Evolutionary conservation across 2,329 filamentous ascomycete genomes (phyloP).

Genomic region (Chrysoporthe deuterocubensis): DNA sequence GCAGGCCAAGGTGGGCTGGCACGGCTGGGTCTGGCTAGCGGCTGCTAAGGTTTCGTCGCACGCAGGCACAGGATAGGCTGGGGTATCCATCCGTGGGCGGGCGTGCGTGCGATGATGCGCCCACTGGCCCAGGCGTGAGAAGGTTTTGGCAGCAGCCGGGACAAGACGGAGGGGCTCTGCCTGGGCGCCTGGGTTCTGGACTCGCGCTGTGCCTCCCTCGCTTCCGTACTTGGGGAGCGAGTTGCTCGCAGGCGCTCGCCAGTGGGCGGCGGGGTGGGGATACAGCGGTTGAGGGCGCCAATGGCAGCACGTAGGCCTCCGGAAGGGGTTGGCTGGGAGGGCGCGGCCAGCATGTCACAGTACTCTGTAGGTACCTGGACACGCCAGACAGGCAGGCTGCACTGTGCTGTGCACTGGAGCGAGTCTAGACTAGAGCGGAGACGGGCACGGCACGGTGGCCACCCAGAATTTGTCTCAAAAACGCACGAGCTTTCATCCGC

Average conservation of each 20-base stretch:
- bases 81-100: background rate
- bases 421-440: slow-evolving; percentile 11
- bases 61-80: background rate
- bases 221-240: background rate
- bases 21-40: background rate
- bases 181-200: background rate
- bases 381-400: background rate
- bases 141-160: background rate
- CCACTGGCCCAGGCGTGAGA: background rate
- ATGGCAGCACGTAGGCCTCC: background rate
- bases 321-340: background rate
- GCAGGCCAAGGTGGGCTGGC: background rate
- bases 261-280: background rate
- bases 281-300: background rate
- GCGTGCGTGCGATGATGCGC: background rate
- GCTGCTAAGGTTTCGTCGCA: background rate
- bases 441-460: background rate
- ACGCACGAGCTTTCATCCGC: background rate
- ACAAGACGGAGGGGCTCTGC: background rate
- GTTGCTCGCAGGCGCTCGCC: background rate
- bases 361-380: too few relatives aligned
- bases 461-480: background rate
- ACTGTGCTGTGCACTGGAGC: background rate
- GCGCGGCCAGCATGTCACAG: too few relatives aligned
- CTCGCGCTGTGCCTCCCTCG: background rate